phyloP scores from a whole-genome alignment of 1,284 basidiomycete genomes.

The Irpex sp. region DNA sequence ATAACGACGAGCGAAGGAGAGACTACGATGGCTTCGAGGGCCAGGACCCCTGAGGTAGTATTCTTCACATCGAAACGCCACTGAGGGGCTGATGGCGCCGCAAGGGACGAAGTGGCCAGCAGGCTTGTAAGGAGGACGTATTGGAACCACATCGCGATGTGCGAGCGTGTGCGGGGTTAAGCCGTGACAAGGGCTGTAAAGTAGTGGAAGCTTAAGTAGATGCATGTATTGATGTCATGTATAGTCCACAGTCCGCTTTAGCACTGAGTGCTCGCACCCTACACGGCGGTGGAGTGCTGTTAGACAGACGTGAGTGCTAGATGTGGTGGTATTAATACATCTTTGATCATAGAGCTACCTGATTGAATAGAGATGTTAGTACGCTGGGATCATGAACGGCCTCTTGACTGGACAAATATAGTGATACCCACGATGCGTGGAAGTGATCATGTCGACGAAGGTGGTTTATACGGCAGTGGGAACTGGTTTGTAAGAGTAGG shows the following conservation, averaged over 20 bases:
- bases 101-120: neutral
- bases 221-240: too few species aligned
- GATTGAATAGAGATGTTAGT: neutral
- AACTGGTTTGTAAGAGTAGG: neutral
- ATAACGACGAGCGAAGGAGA: constrained; percentile 40
- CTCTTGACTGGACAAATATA: neutral
- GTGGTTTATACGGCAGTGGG: neutral
- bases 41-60: constrained; percentile 39
- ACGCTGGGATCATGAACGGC: neutral
- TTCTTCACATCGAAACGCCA: constrained; percentile 27
- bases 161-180: too few species aligned
- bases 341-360: neutral
- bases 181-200: neutral
- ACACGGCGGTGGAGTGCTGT: neutral
- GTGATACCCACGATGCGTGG: neutral
- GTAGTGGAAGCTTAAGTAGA: neutral
- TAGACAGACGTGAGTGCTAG: neutral
- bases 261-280: neutral
- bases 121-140: neutral
- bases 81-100: constrained; percentile 14
- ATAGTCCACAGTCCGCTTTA: neutral
- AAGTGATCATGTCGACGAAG: neutral
- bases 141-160: neutral
- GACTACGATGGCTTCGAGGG: constrained; percentile 43
- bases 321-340: neutral